Conservation (phyloP, 169 alveolate species). For the Plasmodium vivax region DNA sequence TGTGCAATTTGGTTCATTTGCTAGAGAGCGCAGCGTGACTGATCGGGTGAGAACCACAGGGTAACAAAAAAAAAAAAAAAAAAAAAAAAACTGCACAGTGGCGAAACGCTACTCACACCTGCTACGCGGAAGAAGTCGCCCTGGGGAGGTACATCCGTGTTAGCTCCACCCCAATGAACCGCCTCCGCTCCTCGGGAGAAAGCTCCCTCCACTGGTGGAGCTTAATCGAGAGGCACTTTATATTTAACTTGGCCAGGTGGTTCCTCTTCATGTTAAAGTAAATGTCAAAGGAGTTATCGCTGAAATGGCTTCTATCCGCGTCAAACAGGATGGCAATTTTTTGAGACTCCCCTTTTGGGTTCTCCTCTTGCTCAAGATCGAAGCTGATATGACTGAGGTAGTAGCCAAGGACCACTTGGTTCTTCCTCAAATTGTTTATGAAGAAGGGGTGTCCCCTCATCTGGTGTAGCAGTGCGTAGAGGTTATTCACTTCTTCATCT, state of each 20-base stretch:
- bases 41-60: background rate
- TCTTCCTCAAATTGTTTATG: conserved; percentile 12
- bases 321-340: conserved; percentile 29
- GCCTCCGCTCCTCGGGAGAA: conserved; percentile 28
- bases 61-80: background rate
- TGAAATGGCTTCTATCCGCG: background rate
- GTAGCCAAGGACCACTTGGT: background rate
- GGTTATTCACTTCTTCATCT: background rate
- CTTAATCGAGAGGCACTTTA: conserved; percentile 23
- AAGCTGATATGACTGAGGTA: conserved; percentile 26
- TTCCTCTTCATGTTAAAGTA: conserved; percentile 55
- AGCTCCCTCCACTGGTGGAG: conserved; percentile 29
- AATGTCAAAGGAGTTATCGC: conserved; percentile 20
- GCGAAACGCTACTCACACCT: background rate
- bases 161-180: background rate
- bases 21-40: background rate
- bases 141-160: background rate
- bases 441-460: background rate
- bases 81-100: background rate
- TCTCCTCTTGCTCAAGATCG: background rate
- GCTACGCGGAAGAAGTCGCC: background rate
- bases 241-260: conserved; percentile 20
- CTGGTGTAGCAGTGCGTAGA: background rate
- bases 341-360: background rate
- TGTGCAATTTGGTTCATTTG: background rate